Conservation (phyloP, 2,329 filamentous ascomycete species). For the Trichoderma sp. region DNA sequence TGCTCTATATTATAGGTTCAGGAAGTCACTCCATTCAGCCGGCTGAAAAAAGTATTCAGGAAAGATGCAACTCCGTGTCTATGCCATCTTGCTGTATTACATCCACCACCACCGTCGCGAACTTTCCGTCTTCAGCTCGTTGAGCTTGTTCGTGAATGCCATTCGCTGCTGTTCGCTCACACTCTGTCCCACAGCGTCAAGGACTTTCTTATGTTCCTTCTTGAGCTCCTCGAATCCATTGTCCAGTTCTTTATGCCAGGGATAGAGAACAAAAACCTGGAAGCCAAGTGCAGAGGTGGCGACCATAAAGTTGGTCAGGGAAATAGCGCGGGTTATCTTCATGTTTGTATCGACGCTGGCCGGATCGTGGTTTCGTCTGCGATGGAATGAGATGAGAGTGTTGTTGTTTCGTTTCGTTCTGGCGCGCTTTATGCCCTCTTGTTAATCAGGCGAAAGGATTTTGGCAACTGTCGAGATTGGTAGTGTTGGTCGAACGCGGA, state of each 20-base stretch:
- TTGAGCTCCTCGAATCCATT: slow-evolving; percentile 20
- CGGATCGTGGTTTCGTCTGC: too few relatives aligned
- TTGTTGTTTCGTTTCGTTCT: too few relatives aligned
- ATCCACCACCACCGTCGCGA: slow-evolving; percentile 22
- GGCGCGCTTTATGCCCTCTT: too few relatives aligned
- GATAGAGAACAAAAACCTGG: slow-evolving; percentile 21
- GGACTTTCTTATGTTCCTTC: slow-evolving; percentile 20
- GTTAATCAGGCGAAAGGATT: too few relatives aligned
- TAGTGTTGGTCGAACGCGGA: background rate
- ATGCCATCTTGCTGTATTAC: background rate
- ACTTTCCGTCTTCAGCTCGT: slow-evolving; percentile 15
- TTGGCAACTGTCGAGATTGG: background rate
- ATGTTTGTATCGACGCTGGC: background rate
- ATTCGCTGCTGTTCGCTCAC: slow-evolving; percentile 15
- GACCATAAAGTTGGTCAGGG: slow-evolving; percentile 24
- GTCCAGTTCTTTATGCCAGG: slow-evolving; percentile 19
- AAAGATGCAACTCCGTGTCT: too few relatives aligned
- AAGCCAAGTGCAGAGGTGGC: slow-evolving; percentile 18
- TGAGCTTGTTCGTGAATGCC: slow-evolving; percentile 3
- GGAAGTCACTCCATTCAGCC: too few relatives aligned
- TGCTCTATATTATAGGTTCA: too few relatives aligned
- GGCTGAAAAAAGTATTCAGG: too few relatives aligned
- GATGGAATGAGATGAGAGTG: too few relatives aligned
- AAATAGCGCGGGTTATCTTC: slow-evolving; percentile 17
- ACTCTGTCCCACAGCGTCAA: slow-evolving; percentile 10